These are phyloP conservation scores for Abrus pulchellus DNA, from an alignment of 306 rosid genomes.

Conservation along the genomic window DNA sequence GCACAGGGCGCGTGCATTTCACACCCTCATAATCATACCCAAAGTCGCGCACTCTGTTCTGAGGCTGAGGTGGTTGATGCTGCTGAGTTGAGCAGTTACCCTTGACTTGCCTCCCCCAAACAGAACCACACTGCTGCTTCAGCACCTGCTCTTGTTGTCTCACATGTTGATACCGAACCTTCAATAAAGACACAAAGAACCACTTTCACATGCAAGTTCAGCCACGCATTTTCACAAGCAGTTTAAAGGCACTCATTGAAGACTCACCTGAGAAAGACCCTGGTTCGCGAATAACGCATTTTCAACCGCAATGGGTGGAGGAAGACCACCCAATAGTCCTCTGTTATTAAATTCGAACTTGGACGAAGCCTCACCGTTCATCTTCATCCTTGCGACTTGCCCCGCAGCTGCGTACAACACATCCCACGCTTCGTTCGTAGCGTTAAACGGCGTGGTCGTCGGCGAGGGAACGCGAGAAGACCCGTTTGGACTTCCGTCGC, in stretches of 20 bases:
- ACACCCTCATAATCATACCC: slow-evolving; percentile 41
- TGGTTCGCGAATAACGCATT: slow-evolving; percentile 50
- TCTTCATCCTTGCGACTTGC: slow-evolving; percentile 82
- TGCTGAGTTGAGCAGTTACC: slow-evolving; percentile 57
- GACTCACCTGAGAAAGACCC: slow-evolving; percentile 38
- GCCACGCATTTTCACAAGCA: background rate
- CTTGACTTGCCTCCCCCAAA: slow-evolving; percentile 62
- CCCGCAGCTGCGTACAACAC: slow-evolving; percentile 83
- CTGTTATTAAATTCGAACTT: slow-evolving; percentile 43
- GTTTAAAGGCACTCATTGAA: background rate
- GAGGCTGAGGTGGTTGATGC: slow-evolving; percentile 58
- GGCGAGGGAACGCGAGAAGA: slow-evolving; percentile 82
- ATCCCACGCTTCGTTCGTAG: slow-evolving; percentile 70
- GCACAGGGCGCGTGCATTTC: slow-evolving; percentile 49
- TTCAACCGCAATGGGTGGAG: slow-evolving; percentile 25
- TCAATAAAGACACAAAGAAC: background rate
- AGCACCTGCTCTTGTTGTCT: slow-evolving; percentile 48
- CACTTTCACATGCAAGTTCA: background rate
- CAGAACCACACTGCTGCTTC: slow-evolving; percentile 52
- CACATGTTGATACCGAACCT: slow-evolving; percentile 46
- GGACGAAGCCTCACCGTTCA: slow-evolving; percentile 47
- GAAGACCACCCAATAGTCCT: slow-evolving; percentile 49
- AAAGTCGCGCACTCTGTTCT: slow-evolving; percentile 47
- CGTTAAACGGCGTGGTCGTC: slow-evolving; percentile 69
- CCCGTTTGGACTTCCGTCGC: slow-evolving; percentile 77